Base-by-base conservation (phyloP, 163 green algal genomes). In the Scenedesmus sp. region DNA sequence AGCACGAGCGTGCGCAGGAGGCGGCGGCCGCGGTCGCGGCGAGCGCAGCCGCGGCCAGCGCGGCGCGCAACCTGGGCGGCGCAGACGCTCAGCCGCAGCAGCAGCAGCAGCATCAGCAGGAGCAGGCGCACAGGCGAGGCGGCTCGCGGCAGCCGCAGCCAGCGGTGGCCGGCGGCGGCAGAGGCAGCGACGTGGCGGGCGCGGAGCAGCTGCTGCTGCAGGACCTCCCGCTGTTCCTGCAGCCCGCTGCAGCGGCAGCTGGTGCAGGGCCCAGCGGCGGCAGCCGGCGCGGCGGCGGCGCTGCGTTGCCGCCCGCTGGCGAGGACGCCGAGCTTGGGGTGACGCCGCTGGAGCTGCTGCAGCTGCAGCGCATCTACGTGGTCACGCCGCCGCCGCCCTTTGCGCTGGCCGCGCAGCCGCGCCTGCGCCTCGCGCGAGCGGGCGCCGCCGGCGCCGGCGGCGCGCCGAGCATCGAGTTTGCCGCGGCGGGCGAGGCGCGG, bases 181-280 rank as follows among this genome's bases (percentile, higher is more conserved):
- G 36, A 28, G 28, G 63, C 11, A 69, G 28, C 24, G 34, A 57
- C 20, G 65, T 6, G 1, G 48, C 28, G 36, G 67, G 50, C 20
- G 67, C 54, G 15, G 44, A 63, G 22, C 67, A 76, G 67, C 50
- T 76, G 67, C 33, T 76, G 67, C 67, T 65, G 34, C 18, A 65
- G n/a, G 67, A 76, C 45, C 33, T 76, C 1, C 67, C 67, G 6
- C 51, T 76, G 67, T 63, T 54, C 34, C 10, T 76, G 33, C 34
- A 66, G 24, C 15, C 58, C 3, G 34, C 54, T 7, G 54, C 54
- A 18, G 54, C n/a, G 65, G 36, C 47, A 75, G 53, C 28, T n/a
- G 24, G 50, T 14, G 50, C 50, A 58, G 50, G 6, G 18, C 14
- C 22, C 18, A 26, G 50, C 22, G 28, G 24, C 44, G 58, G 6